These are phyloP conservation scores for Clonostachys rhizophaga DNA, from an alignment of 2,329 filamentous ascomycete species.

Conservation along the genomic window DNA sequence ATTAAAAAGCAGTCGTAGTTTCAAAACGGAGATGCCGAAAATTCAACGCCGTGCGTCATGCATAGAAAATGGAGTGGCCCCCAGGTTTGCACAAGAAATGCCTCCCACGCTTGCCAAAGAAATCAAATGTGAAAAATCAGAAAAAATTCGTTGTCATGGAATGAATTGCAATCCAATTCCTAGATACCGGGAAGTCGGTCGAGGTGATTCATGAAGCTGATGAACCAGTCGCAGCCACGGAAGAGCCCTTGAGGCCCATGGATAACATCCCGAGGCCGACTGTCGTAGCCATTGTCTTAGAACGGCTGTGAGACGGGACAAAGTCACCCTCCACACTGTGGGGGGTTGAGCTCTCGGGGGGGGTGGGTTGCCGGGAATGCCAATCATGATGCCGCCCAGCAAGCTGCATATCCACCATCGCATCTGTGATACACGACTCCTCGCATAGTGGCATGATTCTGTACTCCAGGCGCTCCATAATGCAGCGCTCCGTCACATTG, in stretches of 20 bases:
- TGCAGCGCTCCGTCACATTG: slow-evolving; percentile 58
- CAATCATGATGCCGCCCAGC: slow-evolving; percentile 32
- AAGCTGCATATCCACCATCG: slow-evolving; percentile 59
- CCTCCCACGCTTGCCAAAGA: background rate
- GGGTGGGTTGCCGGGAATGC: slow-evolving; percentile 16
- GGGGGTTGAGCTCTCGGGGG: slow-evolving; percentile 12
- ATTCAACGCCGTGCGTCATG: background rate
- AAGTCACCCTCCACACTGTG: slow-evolving; percentile 17
- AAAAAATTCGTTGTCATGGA: too few species aligned
- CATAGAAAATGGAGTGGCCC: background rate
- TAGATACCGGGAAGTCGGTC: too few species aligned
- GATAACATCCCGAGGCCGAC: too few species aligned
- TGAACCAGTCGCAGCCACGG: too few species aligned
- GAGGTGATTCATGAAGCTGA: too few species aligned
- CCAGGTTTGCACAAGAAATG: too few species aligned
- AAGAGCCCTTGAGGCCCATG: too few species aligned
- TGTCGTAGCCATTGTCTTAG: slow-evolving; percentile 19
- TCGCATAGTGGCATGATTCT: slow-evolving; percentile 57
- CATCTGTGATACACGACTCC: slow-evolving; percentile 50
- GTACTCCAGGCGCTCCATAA: slow-evolving; percentile 61
- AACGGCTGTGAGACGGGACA: slow-evolving; percentile 23
- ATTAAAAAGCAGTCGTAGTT: background rate
- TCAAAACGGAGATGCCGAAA: background rate
- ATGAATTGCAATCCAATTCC: too few species aligned
- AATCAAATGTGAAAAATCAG: background rate